Conservation (phyloP, 1,284 basidiomycete genomes). For the Ganoderma leucocontextum region DNA sequence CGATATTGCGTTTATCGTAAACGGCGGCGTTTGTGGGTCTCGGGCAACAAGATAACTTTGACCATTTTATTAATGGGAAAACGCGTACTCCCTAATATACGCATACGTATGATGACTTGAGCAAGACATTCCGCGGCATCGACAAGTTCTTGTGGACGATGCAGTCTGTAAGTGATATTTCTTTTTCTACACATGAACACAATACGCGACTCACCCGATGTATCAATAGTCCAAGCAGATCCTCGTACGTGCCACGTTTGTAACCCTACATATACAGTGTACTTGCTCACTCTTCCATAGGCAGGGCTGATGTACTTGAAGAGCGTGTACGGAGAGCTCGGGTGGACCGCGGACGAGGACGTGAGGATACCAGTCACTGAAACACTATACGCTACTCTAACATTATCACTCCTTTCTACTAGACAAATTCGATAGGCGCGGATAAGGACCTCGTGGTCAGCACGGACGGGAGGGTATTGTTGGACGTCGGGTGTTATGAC, state of each 20-base stretch:
- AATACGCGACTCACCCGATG: neutral
- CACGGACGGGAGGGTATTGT: neutral
- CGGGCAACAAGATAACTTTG: neutral
- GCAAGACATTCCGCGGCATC: neutral
- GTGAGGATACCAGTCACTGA: neutral
- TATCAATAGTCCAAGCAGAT: neutral
- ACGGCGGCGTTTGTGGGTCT: neutral
- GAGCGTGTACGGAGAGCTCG: neutral
- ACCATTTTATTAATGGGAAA: neutral
- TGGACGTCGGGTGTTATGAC: constrained; percentile 3
- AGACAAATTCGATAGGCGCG: neutral
- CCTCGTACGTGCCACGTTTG: neutral
- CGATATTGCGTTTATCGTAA: neutral
- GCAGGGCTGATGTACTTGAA: neutral
- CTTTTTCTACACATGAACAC: neutral
- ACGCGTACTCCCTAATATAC: neutral
- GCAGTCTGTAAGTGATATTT: neutral
- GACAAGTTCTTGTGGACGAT: neutral
- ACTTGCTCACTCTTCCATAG: neutral
- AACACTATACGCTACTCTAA: neutral
- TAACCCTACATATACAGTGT: neutral
- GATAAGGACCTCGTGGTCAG: neutral
- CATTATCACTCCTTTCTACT: neutral
- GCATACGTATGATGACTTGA: neutral
- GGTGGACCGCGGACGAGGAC: neutral